These are phyloP conservation scores for Saccharum spontaneum DNA, from an alignment of 176 grass and related monocot species.

Conservation along the genomic window DNA sequence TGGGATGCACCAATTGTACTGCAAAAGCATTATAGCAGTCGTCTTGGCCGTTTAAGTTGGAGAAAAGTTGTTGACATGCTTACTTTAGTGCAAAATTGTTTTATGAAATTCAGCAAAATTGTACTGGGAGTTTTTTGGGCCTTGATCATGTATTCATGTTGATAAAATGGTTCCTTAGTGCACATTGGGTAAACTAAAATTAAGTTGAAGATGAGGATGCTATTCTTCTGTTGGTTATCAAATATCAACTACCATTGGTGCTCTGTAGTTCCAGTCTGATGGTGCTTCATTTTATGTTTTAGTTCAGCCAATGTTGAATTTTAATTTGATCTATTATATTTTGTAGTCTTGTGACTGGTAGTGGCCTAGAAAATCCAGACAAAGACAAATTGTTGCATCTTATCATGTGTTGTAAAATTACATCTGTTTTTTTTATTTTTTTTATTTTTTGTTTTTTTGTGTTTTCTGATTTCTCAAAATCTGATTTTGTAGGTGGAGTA, in stretches of 20 bases:
- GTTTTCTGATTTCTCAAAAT: constrained; percentile 23
- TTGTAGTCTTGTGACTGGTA: background rate
- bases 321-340: background rate
- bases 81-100: background rate
- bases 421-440: background rate
- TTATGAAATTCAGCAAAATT: background rate
- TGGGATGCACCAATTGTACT: constrained; percentile 21
- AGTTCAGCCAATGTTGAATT: background rate
- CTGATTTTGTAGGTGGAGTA: constrained; percentile 75
- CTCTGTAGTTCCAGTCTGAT: background rate
- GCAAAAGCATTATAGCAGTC: background rate
- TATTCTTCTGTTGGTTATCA: background rate
- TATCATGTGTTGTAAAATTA: background rate
- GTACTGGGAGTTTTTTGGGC: background rate
- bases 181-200: background rate
- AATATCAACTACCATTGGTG: background rate
- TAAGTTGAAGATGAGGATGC: background rate
- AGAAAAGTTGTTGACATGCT: background rate
- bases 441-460: no score
- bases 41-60: background rate
- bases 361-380: background rate
- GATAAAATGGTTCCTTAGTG: background rate
- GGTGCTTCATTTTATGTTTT: background rate
- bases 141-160: background rate
- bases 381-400: background rate